phyloP scores from a whole-genome alignment of 2,329 filamentous ascomycete species.

The Chlorencoelia australis region DNA sequence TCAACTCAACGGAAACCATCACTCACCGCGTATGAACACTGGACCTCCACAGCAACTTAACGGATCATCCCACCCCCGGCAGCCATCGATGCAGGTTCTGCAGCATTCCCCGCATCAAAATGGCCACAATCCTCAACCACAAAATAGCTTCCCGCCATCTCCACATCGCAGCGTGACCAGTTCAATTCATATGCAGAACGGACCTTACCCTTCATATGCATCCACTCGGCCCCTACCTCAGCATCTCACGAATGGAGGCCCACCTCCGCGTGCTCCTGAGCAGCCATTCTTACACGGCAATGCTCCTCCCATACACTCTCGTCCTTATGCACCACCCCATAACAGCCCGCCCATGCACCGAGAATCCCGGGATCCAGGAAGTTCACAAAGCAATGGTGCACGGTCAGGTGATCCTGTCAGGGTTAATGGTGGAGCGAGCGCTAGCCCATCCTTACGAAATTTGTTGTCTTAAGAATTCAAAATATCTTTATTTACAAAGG shows the following conservation, averaged over 20 bases:
- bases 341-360: conserved; percentile 22
- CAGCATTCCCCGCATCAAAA: conserved; percentile 36
- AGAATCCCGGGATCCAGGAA: conserved; percentile 21
- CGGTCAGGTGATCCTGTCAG: conserved; percentile 33
- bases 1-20: conserved; percentile 38
- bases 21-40: conserved; percentile 18
- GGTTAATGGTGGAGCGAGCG: conserved; percentile 57
- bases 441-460: conserved; percentile 67
- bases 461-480: conserved; percentile 52
- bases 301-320: conserved; percentile 34
- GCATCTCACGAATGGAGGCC: conserved; percentile 27
- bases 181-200: conserved; percentile 21
- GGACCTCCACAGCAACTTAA: conserved; percentile 22
- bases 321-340: conserved; percentile 27
- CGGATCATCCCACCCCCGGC: conserved; percentile 16
- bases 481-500: conserved; percentile 2
- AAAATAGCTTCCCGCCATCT: conserved; percentile 32
- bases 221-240: conserved; percentile 26
- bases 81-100: conserved; percentile 12
- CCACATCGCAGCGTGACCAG: conserved; percentile 18
- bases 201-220: conserved; percentile 20
- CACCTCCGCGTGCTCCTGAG: conserved; percentile 34
- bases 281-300: conserved; percentile 37
- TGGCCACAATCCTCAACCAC: conserved; percentile 34
- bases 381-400: conserved; percentile 21